These are phyloP conservation scores for Jimgerdemannia lactiflua DNA, from an alignment of 192 early-diverging fungal species.

Conservation along the genomic window DNA sequence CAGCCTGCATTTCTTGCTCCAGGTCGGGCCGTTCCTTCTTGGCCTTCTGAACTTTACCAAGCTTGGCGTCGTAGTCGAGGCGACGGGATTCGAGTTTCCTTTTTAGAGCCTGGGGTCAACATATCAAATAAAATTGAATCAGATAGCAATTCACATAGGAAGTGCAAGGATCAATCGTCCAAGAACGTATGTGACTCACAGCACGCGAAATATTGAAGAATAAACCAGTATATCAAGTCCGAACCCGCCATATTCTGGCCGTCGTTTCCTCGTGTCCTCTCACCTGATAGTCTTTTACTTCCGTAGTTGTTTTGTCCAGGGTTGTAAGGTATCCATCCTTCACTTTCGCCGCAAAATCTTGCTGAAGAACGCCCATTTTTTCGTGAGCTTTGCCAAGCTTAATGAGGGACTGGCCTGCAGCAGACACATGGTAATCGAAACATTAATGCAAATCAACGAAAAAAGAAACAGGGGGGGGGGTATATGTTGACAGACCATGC, in stretches of 20 bases:
- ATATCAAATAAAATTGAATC: not conserved
- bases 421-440: not conserved
- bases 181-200: slow-evolving; percentile 4
- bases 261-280: slow-evolving; percentile 36
- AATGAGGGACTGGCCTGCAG: slow-evolving; percentile 45
- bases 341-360: slow-evolving; percentile 36
- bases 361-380: slow-evolving; percentile 41
- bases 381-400: slow-evolving; percentile 46
- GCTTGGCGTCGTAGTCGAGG: slow-evolving; percentile 91
- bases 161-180: not conserved
- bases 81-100: slow-evolving; percentile 87
- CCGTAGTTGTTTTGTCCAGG: slow-evolving; percentile 42
- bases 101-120: slow-evolving; percentile 49
- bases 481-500: not conserved
- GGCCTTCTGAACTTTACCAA: slow-evolving; percentile 81
- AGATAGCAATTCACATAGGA: slow-evolving; percentile 3
- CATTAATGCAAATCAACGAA: slow-evolving; percentile 20
- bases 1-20: slow-evolving; percentile 86
- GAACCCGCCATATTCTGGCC: slow-evolving; percentile 48
- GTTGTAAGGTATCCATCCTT: slow-evolving; percentile 28
- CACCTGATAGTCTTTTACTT: slow-evolving; percentile 50
- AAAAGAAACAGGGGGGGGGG: slow-evolving; percentile 11
- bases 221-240: slow-evolving; percentile 31
- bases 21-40: slow-evolving; percentile 91
- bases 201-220: slow-evolving; percentile 39